Evolutionary conservation across 2,329 filamentous ascomycete genomes (phyloP).

Genomic region (Penicillium italicum): DNA sequence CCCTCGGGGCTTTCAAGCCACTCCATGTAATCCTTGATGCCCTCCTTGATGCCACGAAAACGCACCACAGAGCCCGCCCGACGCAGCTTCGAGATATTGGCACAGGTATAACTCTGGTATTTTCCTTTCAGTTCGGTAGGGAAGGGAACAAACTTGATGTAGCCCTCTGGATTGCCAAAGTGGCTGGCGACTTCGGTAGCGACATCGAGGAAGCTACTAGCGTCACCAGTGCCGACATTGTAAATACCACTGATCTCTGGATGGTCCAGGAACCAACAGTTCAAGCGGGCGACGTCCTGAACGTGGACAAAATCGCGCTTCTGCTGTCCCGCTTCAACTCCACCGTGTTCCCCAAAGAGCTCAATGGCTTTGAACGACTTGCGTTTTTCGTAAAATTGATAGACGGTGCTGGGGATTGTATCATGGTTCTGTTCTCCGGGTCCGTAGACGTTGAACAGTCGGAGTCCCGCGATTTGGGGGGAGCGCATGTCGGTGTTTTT

Average conservation of each 20-base stretch:
- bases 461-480: not conserved
- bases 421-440: not conserved
- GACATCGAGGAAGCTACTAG: not conserved
- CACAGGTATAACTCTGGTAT: conserved; percentile 1
- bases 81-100: conserved; percentile 5
- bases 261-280: conserved; percentile 8
- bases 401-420: not conserved
- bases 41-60: conserved; percentile 1
- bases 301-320: conserved; percentile 5
- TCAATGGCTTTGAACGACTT: conserved; percentile 4
- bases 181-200: not conserved
- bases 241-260: conserved; percentile 1
- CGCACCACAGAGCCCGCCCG: not conserved
- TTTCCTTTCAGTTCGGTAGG: not conserved
- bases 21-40: conserved; percentile 1
- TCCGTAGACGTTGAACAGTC: conserved; percentile 5
- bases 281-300: conserved; percentile 5
- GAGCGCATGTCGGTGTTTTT: not conserved
- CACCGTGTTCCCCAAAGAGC: conserved; percentile 4
- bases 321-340: conserved; percentile 4
- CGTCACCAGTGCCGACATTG: conserved; percentile 5
- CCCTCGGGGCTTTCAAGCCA: not conserved
- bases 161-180: not conserved
- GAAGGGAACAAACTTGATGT: not conserved
- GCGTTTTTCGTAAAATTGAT: conserved; percentile 1